A percentile compares a stretch with the other conserved stretches of the same genome.
Conservation (phyloP, 2,329 filamentous ascomycete species). For the Aspergillus melleus region DNA sequence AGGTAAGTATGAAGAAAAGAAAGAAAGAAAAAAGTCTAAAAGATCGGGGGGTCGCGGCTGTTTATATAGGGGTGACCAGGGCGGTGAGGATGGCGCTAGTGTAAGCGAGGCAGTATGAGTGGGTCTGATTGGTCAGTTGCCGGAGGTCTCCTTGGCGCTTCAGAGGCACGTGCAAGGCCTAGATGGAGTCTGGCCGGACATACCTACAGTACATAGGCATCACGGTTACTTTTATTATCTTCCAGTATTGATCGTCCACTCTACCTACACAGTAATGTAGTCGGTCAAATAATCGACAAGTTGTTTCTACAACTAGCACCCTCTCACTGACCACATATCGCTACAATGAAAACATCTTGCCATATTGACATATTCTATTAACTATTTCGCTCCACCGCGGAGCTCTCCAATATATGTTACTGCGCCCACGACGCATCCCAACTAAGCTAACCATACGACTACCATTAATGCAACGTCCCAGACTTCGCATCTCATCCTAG, state of each 20-base stretch:
- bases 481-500: constrained; percentile 8
- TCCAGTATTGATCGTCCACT: neutral
- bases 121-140: neutral
- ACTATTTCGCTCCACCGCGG: neutral
- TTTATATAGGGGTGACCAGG: neutral
- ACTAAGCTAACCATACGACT: neutral
- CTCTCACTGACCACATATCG: no score
- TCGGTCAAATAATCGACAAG: neutral
- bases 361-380: neutral
- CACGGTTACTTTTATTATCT: neutral
- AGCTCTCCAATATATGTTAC: neutral
- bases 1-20: constrained; percentile 55
- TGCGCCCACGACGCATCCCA: neutral
- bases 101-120: neutral
- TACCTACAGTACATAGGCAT: no score
- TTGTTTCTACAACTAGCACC: no score
- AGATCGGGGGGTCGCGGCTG: neutral
- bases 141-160: neutral
- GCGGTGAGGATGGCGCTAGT: neutral
- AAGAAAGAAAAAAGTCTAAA: constrained; percentile 29
- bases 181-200: no score
- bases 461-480: neutral
- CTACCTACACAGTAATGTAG: no score
- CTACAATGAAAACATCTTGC: no score
- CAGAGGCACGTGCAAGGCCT: no score